Conservation (phyloP, 208 protist genomes). For the Jaenimonas drosophilae region DNA sequence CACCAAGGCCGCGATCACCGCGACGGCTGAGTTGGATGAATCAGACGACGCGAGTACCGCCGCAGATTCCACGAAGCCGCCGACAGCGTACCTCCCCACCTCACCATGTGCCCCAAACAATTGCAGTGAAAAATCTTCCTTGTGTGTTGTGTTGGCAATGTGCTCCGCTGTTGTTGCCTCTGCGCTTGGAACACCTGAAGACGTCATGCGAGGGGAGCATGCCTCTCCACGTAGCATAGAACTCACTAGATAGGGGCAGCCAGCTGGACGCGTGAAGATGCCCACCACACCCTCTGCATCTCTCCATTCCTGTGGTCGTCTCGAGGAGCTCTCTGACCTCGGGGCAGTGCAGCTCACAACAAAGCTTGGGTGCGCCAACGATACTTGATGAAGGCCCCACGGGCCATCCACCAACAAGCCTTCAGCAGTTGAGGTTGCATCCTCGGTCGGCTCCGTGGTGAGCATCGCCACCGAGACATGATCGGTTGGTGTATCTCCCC, state of each 20-base stretch:
- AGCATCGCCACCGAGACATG: conserved; percentile 14
- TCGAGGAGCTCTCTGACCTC: no score
- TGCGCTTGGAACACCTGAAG: no score
- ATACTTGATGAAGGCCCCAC: conserved; percentile 15
- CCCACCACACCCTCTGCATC: conserved; percentile 7
- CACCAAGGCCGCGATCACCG: no score
- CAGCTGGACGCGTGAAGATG: conserved; percentile 13
- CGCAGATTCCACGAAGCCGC: conserved; percentile 18
- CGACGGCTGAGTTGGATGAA: no score
- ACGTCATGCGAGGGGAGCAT: no score
- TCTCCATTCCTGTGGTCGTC: conserved; percentile 3
- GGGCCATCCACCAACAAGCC: conserved; percentile 16
- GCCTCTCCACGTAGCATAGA: conserved; percentile 10
- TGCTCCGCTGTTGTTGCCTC: no score
- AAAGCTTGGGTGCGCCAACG: conserved; percentile 21
- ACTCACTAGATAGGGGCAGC: conserved; percentile 10
- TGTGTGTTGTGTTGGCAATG: no score
- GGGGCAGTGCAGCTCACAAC: neutral
- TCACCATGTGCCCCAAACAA: conserved; percentile 12
- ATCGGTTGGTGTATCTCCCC: conserved; percentile 12
- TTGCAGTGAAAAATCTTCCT: conserved; percentile 10
- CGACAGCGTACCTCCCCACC: conserved; percentile 9
- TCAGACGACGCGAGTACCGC: neutral
- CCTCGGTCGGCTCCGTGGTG: conserved; percentile 2
- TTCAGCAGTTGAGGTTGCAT: neutral